Evolutionary conservation across 768 basidiomycete species (phyloP).

Genomic region (Suillus occidentalis): DNA sequence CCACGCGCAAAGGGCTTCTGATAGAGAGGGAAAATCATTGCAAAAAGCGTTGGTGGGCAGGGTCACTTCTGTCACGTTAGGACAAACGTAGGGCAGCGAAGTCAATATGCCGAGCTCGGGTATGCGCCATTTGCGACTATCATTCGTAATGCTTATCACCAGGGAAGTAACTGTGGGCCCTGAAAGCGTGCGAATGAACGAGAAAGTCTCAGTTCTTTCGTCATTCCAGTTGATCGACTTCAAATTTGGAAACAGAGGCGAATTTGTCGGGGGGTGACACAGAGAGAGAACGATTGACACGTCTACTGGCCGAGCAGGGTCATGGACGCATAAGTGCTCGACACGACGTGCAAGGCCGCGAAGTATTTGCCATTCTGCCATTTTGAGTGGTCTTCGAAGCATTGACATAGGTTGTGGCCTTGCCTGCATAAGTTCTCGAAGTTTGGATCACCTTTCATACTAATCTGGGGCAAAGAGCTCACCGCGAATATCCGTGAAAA

Average conservation of each 20-base stretch:
- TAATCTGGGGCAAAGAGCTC: neutral
- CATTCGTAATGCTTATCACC: neutral
- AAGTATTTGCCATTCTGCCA: slow-evolving; percentile 5
- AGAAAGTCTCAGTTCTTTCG: slow-evolving; percentile 2
- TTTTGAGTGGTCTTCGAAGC: slow-evolving; percentile 3
- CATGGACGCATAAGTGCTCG: neutral
- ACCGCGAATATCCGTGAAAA: neutral
- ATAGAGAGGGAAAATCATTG: neutral
- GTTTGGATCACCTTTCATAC: neutral
- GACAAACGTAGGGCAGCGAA: slow-evolving; percentile 7
- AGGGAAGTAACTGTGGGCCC: slow-evolving; percentile 7
- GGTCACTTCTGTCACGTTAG: slow-evolving; percentile 3
- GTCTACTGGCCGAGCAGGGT: slow-evolving; percentile 1
- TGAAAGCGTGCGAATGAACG: slow-evolving; percentile 8
- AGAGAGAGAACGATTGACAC: slow-evolving; percentile 1
- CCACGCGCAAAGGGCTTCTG: slow-evolving; percentile 9
- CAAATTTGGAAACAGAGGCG: slow-evolving; percentile 7
- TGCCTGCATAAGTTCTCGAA: neutral
- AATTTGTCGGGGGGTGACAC: slow-evolving; percentile 4
- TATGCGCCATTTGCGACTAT: neutral
- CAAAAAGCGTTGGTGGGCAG: neutral
- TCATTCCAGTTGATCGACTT: slow-evolving; percentile 4
- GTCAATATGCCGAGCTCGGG: slow-evolving; percentile 4
- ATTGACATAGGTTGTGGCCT: neutral
- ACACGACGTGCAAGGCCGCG: slow-evolving; percentile 5